Evolutionary conservation across 2,329 filamentous ascomycete genomes (phyloP), one percentile per base, ranked within the genome.

Genomic region (Parascedosporium putredinis): DNA sequence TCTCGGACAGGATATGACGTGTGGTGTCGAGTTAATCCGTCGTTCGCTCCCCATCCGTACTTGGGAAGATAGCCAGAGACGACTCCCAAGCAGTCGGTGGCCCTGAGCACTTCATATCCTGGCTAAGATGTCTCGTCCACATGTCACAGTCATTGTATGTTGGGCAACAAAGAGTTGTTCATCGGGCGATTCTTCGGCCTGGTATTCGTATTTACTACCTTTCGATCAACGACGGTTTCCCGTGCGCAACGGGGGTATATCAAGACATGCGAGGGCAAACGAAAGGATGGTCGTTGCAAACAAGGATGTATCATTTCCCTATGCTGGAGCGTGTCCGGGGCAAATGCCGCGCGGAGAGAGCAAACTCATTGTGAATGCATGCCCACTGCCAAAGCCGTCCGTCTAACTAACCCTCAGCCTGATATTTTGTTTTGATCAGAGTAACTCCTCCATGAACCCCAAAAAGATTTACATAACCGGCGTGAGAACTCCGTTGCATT

Each of bases 401-500:
- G 36, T 50, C 47, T 42, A 48, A 48, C 46, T 48, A 31, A 48
- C 46, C 46, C 46, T 34, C 46, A 48, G 46, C 46, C 46, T 42
- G 38, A 42, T 22, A 29, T 48, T 48, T 48, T 42, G 45, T 47
- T n/a, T 29, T n/a, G 27, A 33, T 48, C 46, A 48, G 34, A 48
- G 36, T 36, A 50, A 50, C 47, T 50, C 47, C 47, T 50, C 38
- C 47, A 40, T 45, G 47, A 50, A 44, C 47, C 47, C 25, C 31
- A 44, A 38, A 44, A 31, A 50, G 36, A 20, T 34, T 43, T 50
- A 44, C 47, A 50, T 29, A 50, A 42, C 40, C 47, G 38, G 33
- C 42, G 47, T 29, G 47, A 50, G 36, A 50, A 50, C 34, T 45
- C 25, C 24, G 25, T 45, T 46, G 33, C 40, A 38, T 63, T 68